phyloP scores from a whole-genome alignment of 176 grass and related monocot genomes.

The Avena atlantica region DNA sequence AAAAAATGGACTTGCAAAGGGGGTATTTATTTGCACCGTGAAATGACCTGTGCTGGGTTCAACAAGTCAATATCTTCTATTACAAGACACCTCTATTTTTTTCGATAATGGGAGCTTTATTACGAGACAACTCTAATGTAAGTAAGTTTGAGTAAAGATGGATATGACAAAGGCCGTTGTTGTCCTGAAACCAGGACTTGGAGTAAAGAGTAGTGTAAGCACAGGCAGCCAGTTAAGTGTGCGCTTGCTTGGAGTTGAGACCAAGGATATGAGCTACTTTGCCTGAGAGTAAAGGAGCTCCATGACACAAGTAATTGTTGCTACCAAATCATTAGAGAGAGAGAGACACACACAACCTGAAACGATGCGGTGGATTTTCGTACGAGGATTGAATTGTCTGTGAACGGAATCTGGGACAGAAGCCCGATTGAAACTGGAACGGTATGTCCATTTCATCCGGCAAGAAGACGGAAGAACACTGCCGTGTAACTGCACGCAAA shows the following conservation, averaged over 20 bases:
- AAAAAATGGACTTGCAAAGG: background rate
- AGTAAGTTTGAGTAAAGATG: background rate
- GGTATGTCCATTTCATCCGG: background rate
- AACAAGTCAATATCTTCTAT: background rate
- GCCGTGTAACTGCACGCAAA: background rate
- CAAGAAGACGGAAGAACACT: slow-evolving; percentile 19
- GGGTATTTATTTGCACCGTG: background rate
- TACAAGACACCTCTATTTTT: background rate
- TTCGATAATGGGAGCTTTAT: background rate
- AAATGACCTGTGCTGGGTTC: background rate
- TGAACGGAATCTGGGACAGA: background rate
- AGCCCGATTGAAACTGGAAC: background rate
- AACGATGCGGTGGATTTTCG: too few relatives aligned
- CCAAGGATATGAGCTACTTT: slow-evolving; percentile 33
- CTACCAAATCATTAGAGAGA: background rate
- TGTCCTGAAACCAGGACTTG: slow-evolving; percentile 9
- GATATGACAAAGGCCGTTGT: slow-evolving; percentile 17
- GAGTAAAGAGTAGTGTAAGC: slow-evolving; percentile 1
- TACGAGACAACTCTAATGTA: background rate
- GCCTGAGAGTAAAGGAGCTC: slow-evolving; percentile 25
- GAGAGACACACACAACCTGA: background rate
- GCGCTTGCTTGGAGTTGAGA: slow-evolving; percentile 36
- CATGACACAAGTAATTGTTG: slow-evolving; percentile 4
- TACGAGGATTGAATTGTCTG: background rate
- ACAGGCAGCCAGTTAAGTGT: background rate